Evolutionary conservation across 176 grass and related monocot species (phyloP).

Genomic region (Ampelocalamus luodianensis): DNA sequence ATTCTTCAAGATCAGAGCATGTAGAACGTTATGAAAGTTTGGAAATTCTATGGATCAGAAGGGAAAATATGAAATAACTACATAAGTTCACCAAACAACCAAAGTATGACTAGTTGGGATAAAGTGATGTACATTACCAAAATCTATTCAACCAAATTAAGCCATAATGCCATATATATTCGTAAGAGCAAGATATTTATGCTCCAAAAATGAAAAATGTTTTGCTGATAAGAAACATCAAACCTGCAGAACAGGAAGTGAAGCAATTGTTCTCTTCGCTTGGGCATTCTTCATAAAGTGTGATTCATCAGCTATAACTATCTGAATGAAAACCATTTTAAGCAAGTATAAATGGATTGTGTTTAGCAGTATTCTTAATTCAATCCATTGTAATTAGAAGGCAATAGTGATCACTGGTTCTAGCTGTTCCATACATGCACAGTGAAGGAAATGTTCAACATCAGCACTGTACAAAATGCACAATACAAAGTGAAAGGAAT

Average conservation of each 20-base stretch:
- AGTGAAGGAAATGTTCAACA: conserved; percentile 23
- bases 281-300: conserved; percentile 92
- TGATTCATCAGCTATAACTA: conserved; percentile 96
- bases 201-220: background rate
- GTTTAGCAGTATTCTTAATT: conserved; percentile 12
- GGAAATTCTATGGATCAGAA: background rate
- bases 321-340: conserved; percentile 61
- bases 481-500: conserved; percentile 1
- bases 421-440: conserved; percentile 5
- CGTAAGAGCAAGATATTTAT: conserved; percentile 1
- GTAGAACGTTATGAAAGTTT: conserved; percentile 15
- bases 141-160: conserved; percentile 16
- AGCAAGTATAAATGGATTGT: background rate
- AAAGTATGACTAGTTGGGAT: background rate
- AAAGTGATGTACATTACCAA: conserved; percentile 22
- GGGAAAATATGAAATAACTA: conserved; percentile 6
- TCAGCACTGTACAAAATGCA: conserved; percentile 3
- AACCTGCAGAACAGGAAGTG: conserved; percentile 89
- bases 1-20: conserved; percentile 18
- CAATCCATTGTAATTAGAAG: conserved; percentile 23
- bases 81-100: background rate
- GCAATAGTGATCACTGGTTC: conserved; percentile 2
- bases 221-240: conserved; percentile 38
- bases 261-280: conserved; percentile 80
- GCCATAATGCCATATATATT: background rate